Evolutionary conservation across 2,329 filamentous ascomycete genomes (phyloP).

Genomic region (Phyllosticta capitalensis): DNA sequence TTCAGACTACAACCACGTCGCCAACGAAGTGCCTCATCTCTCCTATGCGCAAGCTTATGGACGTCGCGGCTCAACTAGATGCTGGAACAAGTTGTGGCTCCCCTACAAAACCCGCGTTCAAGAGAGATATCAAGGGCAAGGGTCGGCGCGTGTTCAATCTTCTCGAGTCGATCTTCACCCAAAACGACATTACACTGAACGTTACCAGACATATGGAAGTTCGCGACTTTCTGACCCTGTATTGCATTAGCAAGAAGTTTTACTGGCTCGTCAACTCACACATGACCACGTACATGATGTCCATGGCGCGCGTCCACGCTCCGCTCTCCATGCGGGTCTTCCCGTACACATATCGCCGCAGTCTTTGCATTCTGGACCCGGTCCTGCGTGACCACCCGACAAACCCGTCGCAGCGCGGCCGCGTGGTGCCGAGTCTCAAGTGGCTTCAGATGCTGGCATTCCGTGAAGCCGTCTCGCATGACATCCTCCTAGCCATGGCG

Average conservation of each 20-base stretch:
- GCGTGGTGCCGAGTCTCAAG: constrained; percentile 51
- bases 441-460: constrained; percentile 58
- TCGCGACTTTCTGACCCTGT: constrained; percentile 21
- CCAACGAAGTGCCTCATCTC: background rate
- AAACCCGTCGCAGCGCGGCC: constrained; percentile 25
- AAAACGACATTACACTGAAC: constrained; percentile 28
- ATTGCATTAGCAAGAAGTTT: constrained; percentile 31
- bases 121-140: background rate
- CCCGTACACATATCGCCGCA: constrained; percentile 49
- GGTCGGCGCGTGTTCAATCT: constrained; percentile 19
- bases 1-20: too few species aligned
- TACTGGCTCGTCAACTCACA: constrained; percentile 33
- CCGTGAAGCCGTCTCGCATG: constrained; percentile 35
- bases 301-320: constrained; percentile 45
- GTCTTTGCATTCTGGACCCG: constrained; percentile 52
- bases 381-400: constrained; percentile 32
- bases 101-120: background rate
- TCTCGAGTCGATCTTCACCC: constrained; percentile 25
- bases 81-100: background rate
- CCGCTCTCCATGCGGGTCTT: constrained; percentile 50
- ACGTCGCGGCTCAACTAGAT: background rate
- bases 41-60: background rate
- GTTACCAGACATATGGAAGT: constrained; percentile 21
- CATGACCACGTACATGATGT: constrained; percentile 47
- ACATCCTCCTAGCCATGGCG: constrained; percentile 52